Evolutionary conservation across 2,329 filamentous ascomycete species (phyloP), one percentile per base, ranked within the genome.

Genomic region (Fusarium miscanthi): DNA sequence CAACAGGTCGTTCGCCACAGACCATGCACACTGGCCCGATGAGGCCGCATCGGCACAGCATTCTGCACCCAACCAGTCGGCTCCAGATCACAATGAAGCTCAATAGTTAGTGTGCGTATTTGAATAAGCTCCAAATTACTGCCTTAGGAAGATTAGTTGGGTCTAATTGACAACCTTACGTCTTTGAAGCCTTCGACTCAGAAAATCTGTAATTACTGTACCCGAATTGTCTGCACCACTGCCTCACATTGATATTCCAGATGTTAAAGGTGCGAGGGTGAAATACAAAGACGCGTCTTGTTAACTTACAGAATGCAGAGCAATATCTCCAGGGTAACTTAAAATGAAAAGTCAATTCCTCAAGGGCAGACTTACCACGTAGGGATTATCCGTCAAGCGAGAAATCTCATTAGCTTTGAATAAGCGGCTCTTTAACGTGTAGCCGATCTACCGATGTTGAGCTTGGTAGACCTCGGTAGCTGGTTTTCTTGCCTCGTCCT

Each of bases 381-480:
- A 38, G 9, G 49, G 2, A n/a, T 37, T 5, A n/a, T 38, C 49
- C 14, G 9, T 13, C 25, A 21, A 12, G 25, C 13, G 10, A 53
- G 6, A 30, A 27, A 13, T n/a, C 21, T 4, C 10, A 14, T 14
- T 27, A 19, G 6, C 7, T 13, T 27, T 30, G 10, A 52, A 13
- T 21, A 33, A 48, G 25, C 16, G 30, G 30, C 60, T 43, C 30
- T 23, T 42, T 46, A 8, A 31, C 16, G n/a, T 37, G 16, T 23
- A 48, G 25, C 60, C 53, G 35, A 35, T 43, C 30, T 64, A 48
- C 54, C 53, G 30, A 40, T 27, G 38, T 42, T 45, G 56, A 19
- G 23, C 63, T 57, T 59, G 38, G 38, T 40, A 30, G 31, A 38
- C 33, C 23, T 49, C 19, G 30, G n/a, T 19, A 35, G 23, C 31